phyloP scores from a whole-genome alignment of 345 rosid species.

The Eucalyptus caleyi region DNA sequence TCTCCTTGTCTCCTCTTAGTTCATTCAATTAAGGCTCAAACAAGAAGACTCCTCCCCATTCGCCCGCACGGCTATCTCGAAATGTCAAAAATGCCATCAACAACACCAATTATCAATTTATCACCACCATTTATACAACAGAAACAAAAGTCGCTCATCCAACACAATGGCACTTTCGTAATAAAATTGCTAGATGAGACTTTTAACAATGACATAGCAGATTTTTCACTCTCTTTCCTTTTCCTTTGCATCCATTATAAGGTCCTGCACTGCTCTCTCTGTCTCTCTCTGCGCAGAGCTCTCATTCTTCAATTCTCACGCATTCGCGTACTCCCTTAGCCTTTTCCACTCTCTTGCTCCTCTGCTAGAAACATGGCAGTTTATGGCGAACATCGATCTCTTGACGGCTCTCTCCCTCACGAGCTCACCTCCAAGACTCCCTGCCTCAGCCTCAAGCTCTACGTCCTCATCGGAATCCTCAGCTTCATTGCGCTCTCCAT shows the following conservation, averaged over 20 bases:
- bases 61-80: background rate
- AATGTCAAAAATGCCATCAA: background rate
- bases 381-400: background rate
- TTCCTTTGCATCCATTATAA: background rate
- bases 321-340: background rate
- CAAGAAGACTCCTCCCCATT: background rate
- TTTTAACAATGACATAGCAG: background rate
- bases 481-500: constrained; percentile 9
- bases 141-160: background rate
- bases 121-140: background rate
- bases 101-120: background rate
- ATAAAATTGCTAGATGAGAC: background rate
- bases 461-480: constrained; percentile 38
- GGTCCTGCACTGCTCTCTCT: background rate
- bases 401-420: background rate
- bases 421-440: constrained; percentile 12
- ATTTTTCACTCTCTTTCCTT: background rate
- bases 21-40: too few species aligned
- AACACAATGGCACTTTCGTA: background rate
- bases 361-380: background rate
- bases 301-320: background rate
- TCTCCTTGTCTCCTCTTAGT: too few species aligned
- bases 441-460: constrained; percentile 38
- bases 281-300: background rate
- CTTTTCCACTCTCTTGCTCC: background rate